Percentiles rank a stretch among this genome's conserved stretches.
phyloP scores from a whole-genome alignment of 2,329 filamentous ascomycete species.

The Fusarium verrucosum region DNA sequence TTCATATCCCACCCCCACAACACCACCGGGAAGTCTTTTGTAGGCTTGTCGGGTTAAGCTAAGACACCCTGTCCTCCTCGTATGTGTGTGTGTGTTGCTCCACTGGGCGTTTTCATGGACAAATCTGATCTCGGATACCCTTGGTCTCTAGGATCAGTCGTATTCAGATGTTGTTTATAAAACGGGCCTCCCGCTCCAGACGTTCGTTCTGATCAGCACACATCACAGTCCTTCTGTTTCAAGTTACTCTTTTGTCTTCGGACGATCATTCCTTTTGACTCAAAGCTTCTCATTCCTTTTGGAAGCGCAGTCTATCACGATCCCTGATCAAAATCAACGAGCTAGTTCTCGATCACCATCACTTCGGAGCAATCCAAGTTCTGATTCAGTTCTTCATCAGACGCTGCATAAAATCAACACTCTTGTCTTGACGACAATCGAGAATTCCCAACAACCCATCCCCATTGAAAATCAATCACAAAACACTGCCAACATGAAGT shows the following conservation, averaged over 20 bases:
- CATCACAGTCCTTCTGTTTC: constrained; percentile 41
- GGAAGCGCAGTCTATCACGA: constrained; percentile 42
- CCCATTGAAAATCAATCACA: constrained; percentile 16
- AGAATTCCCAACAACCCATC: constrained; percentile 18
- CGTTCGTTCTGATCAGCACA: constrained; percentile 27
- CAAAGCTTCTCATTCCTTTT: constrained; percentile 48
- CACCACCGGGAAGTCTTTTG: constrained; percentile 27
- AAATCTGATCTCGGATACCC: constrained; percentile 39
- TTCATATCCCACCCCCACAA: constrained; percentile 24
- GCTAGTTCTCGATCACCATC: constrained; percentile 42
- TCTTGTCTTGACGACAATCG: constrained; percentile 45
- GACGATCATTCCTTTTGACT: constrained; percentile 45
- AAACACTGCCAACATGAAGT: constrained; percentile 61
- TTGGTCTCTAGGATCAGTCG: constrained; percentile 23
- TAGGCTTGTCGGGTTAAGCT: constrained; percentile 12
- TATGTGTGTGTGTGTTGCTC: constrained; percentile 16
- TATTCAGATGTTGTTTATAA: constrained; percentile 41
- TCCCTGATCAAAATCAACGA: constrained; percentile 39
- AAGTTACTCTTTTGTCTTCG: constrained; percentile 40
- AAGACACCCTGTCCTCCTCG: constrained; percentile 20
- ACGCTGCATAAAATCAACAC: constrained; percentile 20
- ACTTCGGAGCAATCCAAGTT: constrained; percentile 22
- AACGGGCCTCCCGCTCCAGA: constrained; percentile 38
- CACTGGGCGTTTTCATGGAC: constrained; percentile 39
- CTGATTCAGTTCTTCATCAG: constrained; percentile 43